Conservation (phyloP, 768 basidiomycete genomes). For the Myochromella boudieri region DNA sequence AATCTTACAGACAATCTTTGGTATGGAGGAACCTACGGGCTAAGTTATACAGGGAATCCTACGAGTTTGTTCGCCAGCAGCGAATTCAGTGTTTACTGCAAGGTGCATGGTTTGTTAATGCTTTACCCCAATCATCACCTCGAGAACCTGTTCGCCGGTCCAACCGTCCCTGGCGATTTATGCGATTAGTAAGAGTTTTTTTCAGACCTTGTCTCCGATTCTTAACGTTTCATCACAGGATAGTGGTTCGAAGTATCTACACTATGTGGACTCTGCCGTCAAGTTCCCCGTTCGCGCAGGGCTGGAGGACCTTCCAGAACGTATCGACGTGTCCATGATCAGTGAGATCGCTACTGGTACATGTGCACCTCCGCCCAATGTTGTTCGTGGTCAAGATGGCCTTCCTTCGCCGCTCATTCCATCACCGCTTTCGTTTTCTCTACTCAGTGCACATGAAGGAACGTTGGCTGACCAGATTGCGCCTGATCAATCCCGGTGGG, state of each 20-base stretch:
- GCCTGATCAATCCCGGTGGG: slow-evolving; percentile 76
- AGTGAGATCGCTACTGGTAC: slow-evolving; percentile 78
- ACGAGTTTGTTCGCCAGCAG: slow-evolving; percentile 86
- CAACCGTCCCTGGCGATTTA: slow-evolving; percentile 78
- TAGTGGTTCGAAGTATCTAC: slow-evolving; percentile 74
- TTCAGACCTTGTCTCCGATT: not conserved
- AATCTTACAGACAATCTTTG: not conserved
- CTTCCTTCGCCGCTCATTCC: slow-evolving; percentile 54
- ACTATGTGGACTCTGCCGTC: slow-evolving; percentile 78
- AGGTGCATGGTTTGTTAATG: slow-evolving; percentile 92
- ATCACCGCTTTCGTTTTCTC: slow-evolving; percentile 75
- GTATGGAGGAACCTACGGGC: slow-evolving; percentile 72
- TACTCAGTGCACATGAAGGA: slow-evolving; percentile 68
- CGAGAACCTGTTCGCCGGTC: slow-evolving; percentile 58
- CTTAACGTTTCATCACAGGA: slow-evolving; percentile 48
- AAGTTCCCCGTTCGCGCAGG: slow-evolving; percentile 81
- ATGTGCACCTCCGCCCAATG: slow-evolving; percentile 66
- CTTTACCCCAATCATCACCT: slow-evolving; percentile 51
- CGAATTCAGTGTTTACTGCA: slow-evolving; percentile 85
- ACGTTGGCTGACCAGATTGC: slow-evolving; percentile 80
- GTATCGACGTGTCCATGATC: slow-evolving; percentile 78
- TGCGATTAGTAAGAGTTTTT: slow-evolving; percentile 64
- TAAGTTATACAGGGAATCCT: slow-evolving; percentile 87
- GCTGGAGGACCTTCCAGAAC: slow-evolving; percentile 84
- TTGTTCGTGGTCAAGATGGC: slow-evolving; percentile 60